A percentile compares a stretch with the other conserved stretches of the same genome.
These are phyloP conservation scores for Sicyos baderoa DNA, from an alignment of 306 rosid species.

Conservation along the genomic window DNA sequence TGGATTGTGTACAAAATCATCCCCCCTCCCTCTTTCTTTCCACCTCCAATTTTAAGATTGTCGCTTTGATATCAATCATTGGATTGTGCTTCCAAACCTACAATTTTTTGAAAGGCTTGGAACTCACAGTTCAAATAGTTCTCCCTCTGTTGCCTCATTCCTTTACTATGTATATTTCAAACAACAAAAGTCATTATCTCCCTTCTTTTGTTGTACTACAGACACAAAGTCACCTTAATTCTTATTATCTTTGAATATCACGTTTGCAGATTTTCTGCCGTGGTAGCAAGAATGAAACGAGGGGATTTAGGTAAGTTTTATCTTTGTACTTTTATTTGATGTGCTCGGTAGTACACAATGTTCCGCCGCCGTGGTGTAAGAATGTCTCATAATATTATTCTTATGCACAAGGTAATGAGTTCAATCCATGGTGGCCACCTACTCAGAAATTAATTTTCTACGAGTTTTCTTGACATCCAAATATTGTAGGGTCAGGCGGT, in stretches of 20 bases:
- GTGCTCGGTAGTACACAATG: background rate
- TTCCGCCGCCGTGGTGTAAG: no score
- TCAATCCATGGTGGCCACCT: no score
- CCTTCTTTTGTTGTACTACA: background rate
- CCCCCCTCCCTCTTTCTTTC: background rate
- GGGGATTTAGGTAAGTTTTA: conserved; percentile 81
- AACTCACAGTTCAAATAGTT: background rate
- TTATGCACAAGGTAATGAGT: no score
- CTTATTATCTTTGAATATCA: conserved; percentile 22
- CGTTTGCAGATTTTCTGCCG: conserved; percentile 83
- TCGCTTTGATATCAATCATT: background rate
- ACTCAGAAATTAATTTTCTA: no score
- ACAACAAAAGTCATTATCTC: background rate
- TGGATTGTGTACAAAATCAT: background rate
- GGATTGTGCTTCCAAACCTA: background rate
- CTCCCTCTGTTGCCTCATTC: background rate
- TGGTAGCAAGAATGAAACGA: conserved; percentile 75
- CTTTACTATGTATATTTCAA: background rate
- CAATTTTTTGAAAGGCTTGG: background rate
- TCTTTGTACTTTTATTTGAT: conserved; percentile 17
- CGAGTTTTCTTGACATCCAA: no score
- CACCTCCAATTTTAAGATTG: background rate
- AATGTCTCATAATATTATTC: background rate
- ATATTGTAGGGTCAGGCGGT: no score
- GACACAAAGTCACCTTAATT: conserved; percentile 16